A percentile compares a stretch with the other conserved stretches of the same genome.
Conservation (phyloP, 805 yeast genomes). For the Schwanniomyces pseudopolymorphus region DNA sequence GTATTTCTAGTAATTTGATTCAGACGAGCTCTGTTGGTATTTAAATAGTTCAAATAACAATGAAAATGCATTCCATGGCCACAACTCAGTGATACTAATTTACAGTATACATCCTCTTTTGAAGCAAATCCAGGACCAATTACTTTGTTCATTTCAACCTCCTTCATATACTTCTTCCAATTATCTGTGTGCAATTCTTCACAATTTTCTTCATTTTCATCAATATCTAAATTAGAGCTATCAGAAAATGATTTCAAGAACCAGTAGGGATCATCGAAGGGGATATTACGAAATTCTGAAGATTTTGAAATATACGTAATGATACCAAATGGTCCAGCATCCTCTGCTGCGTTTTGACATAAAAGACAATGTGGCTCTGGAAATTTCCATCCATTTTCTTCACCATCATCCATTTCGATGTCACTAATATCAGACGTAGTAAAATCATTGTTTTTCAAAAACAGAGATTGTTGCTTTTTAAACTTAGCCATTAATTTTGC, state of each 20-base stretch:
- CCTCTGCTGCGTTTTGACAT: slow-evolving; percentile 73
- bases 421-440: slow-evolving; percentile 35
- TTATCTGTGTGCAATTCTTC: slow-evolving; percentile 19
- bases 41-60: slow-evolving; percentile 67
- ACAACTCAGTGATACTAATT: slow-evolving; percentile 68
- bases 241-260: slow-evolving; percentile 61
- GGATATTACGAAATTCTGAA: slow-evolving; percentile 62
- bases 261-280: slow-evolving; percentile 66
- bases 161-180: slow-evolving; percentile 40
- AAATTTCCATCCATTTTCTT: slow-evolving; percentile 55
- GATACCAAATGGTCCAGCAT: slow-evolving; percentile 73
- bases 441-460: slow-evolving; percentile 53
- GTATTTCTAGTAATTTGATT: slow-evolving; percentile 78
- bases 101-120: slow-evolving; percentile 36
- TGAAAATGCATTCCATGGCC: slow-evolving; percentile 91
- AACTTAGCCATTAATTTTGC: slow-evolving; percentile 73
- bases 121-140: slow-evolving; percentile 74
- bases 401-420: slow-evolving; percentile 40
- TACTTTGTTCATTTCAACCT: slow-evolving; percentile 37
- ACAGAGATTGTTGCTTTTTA: slow-evolving; percentile 75
- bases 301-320: slow-evolving; percentile 60
- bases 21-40: slow-evolving; percentile 53
- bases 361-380: slow-evolving; percentile 77
- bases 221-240: slow-evolving; percentile 36
- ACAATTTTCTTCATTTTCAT: slow-evolving; percentile 19